Percentiles rank a stretch among this genome's conserved stretches.
phyloP scores from a whole-genome alignment of 2,329 filamentous ascomycete species.

The Tolypocladium endophyticum region DNA sequence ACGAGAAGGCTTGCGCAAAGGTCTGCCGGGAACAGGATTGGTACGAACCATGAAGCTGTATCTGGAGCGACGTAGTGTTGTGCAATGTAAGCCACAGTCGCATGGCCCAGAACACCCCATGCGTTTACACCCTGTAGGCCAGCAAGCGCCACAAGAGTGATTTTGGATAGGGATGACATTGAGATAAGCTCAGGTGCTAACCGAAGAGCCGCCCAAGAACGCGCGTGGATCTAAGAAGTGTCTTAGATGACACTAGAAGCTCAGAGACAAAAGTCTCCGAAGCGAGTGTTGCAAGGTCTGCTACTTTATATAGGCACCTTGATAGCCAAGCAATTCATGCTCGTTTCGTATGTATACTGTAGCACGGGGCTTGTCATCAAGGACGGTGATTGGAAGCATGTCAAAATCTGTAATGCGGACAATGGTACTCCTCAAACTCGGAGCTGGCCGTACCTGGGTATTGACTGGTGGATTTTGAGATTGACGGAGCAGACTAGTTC shows the following conservation, averaged over 20 bases:
- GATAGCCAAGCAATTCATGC: background rate
- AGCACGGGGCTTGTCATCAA: background rate
- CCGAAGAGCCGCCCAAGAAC: background rate
- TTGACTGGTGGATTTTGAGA: background rate
- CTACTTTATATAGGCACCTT: background rate
- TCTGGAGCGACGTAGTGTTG: conserved; percentile 32
- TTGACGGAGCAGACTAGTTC: conserved; percentile 1
- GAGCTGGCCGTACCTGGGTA: background rate
- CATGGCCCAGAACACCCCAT: conserved; percentile 37
- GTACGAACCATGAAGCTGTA: conserved; percentile 17
- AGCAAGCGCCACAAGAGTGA: conserved; percentile 6
- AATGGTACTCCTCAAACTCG: background rate
- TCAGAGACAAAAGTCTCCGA: background rate
- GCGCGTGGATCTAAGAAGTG: background rate
- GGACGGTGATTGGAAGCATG: background rate
- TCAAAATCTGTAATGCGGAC: background rate
- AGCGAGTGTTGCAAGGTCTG: background rate
- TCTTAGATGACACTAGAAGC: background rate
- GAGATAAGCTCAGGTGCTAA: background rate
- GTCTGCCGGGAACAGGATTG: no score
- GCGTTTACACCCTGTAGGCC: conserved; percentile 13
- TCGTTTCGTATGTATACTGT: background rate
- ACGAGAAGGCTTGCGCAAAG: no score
- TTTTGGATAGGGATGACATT: conserved; percentile 5
- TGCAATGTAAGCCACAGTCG: conserved; percentile 43